Conservation (phyloP, 2,329 filamentous ascomycete genomes). For the Didymella keratinophila region DNA sequence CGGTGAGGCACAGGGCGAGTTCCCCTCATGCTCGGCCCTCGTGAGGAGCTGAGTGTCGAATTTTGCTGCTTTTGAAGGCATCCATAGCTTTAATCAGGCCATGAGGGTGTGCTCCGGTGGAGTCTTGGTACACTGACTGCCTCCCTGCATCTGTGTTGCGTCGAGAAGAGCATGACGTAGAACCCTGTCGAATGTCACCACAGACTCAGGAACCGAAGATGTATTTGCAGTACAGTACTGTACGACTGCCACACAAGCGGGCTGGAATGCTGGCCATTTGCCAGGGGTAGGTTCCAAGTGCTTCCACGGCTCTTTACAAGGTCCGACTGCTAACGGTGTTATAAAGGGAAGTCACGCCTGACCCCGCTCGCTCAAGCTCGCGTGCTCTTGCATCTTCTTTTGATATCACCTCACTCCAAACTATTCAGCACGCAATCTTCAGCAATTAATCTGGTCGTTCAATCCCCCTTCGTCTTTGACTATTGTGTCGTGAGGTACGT, state of each 20-base stretch:
- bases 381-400: slow-evolving; percentile 24
- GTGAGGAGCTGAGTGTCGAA: background rate
- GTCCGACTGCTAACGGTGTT: slow-evolving; percentile 16
- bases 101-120: background rate
- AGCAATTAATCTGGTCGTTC: slow-evolving; percentile 3
- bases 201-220: slow-evolving; percentile 7
- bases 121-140: background rate
- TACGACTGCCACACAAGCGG: background rate
- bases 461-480: slow-evolving; percentile 7
- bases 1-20: background rate
- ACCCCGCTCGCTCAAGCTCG: slow-evolving; percentile 22
- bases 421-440: slow-evolving; percentile 4
- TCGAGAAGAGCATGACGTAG: slow-evolving; percentile 14
- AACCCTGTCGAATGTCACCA: slow-evolving; percentile 1
- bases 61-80: background rate
- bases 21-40: slow-evolving; percentile 7
- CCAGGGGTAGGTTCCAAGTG: slow-evolving; percentile 16
- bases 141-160: background rate
- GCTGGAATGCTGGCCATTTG: slow-evolving; percentile 12
- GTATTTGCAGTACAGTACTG: slow-evolving; percentile 1
- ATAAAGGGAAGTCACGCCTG: slow-evolving; percentile 21
- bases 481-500: slow-evolving; percentile 41
- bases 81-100: background rate
- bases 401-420: slow-evolving; percentile 27
- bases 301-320: slow-evolving; percentile 14